Conservation (phyloP, 31 red algal genomes). For the Endocladia muricata region DNA sequence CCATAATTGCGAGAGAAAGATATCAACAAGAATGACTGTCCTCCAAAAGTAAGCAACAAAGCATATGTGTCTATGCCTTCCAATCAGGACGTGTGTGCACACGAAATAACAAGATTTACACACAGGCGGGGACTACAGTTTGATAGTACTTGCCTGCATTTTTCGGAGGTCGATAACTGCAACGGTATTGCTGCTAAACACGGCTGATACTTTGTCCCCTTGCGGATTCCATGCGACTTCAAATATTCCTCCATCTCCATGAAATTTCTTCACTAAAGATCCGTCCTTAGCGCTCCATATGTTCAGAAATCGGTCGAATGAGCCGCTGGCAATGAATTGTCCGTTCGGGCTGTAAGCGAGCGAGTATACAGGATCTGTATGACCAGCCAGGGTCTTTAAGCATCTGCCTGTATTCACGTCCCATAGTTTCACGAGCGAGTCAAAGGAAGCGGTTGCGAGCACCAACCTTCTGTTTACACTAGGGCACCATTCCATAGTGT, state of each 20-base stretch:
- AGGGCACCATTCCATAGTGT: constrained; percentile 91
- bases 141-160: constrained; percentile 41
- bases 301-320: constrained; percentile 84
- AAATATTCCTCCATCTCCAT: constrained; percentile 83
- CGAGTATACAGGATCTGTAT: constrained; percentile 89
- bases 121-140: background rate
- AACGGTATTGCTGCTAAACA: constrained; percentile 81
- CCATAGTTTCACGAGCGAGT: constrained; percentile 92
- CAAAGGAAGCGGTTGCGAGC: constrained; percentile 95
- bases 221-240: constrained; percentile 88
- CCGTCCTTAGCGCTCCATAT: constrained; percentile 93
- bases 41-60: too few relatives aligned
- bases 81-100: background rate
- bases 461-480: constrained; percentile 45
- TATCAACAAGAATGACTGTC: too few relatives aligned
- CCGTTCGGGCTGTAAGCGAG: constrained; percentile 89
- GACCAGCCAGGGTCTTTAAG: constrained; percentile 71
- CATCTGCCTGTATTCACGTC: constrained; percentile 69
- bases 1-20: too few relatives aligned
- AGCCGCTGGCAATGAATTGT: constrained; percentile 81
- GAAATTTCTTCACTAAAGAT: constrained; percentile 58
- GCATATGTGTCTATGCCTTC: background rate
- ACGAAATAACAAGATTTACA: background rate
- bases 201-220: constrained; percentile 84
- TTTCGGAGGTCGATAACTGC: constrained; percentile 79